phyloP scores from a whole-genome alignment of 1,139 yeast genomes.

The Trichomonascaceae sp. region DNA sequence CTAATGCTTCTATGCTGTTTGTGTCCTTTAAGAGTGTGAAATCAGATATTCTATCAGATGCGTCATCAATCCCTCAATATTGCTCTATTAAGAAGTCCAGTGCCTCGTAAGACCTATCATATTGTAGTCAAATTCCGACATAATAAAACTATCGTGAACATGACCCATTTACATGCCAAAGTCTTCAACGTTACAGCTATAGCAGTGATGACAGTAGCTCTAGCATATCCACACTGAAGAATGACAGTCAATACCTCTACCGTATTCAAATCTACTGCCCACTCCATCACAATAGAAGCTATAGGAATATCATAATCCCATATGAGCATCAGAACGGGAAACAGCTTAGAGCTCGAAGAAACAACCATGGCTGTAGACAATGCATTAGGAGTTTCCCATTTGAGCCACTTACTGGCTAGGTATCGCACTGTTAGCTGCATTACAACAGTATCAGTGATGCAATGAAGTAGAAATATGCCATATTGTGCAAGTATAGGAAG shows the following conservation, averaged over 20 bases:
- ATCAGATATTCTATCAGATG: too few species aligned
- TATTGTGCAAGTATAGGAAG: conserved; percentile 57
- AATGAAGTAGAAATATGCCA: conserved; percentile 54
- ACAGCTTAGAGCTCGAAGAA: conserved; percentile 71
- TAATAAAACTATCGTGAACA: background rate
- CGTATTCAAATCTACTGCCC: conserved; percentile 56
- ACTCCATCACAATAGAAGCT: conserved; percentile 54
- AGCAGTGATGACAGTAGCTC: conserved; percentile 31
- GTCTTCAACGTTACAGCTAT: conserved; percentile 20
- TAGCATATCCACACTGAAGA: conserved; percentile 39
- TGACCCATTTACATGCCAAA: conserved; percentile 18
- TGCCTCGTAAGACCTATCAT: background rate
- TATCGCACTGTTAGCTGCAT: conserved; percentile 48
- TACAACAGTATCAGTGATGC: conserved; percentile 51
- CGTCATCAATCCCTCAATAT: background rate
- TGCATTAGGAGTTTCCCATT: conserved; percentile 38
- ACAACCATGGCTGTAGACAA: conserved; percentile 64
- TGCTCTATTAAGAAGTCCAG: background rate
- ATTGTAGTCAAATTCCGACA: background rate
- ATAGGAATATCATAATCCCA: conserved; percentile 90
- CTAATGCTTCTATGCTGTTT: too few species aligned
- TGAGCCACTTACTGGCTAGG: conserved; percentile 37
- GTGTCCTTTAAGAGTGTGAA: too few species aligned
- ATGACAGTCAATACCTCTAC: conserved; percentile 61
- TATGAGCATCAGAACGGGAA: conserved; percentile 89